These are phyloP conservation scores for Eucalyptus marginata DNA, from an alignment of 345 rosid species.

Conservation along the genomic window DNA sequence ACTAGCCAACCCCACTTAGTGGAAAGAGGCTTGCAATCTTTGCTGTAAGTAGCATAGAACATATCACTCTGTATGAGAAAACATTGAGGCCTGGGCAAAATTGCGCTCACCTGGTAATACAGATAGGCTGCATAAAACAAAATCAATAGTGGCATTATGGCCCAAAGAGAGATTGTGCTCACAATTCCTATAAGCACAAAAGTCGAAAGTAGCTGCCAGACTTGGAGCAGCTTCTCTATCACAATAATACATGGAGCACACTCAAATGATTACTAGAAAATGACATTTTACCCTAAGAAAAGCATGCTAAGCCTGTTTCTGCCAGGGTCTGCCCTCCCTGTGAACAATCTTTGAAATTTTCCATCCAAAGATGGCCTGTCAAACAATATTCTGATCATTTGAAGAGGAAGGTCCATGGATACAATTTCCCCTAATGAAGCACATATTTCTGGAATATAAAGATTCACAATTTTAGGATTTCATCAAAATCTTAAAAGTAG, in stretches of 20 bases:
- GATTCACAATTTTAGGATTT: not conserved
- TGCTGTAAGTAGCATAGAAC: not conserved
- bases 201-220: slow-evolving; percentile 87
- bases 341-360: not conserved
- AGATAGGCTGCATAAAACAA: slow-evolving; percentile 84
- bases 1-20: not conserved
- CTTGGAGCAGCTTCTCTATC: slow-evolving; percentile 19
- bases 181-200: slow-evolving; percentile 80
- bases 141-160: slow-evolving; percentile 80
- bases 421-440: not conserved
- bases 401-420: not conserved
- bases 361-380: not conserved
- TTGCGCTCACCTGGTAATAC: slow-evolving; percentile 72
- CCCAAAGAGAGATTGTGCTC: slow-evolving; percentile 91
- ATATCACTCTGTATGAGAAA: not conserved
- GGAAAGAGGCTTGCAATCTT: not conserved
- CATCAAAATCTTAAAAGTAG: not conserved
- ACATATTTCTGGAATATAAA: not conserved
- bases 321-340: not conserved
- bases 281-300: not conserved
- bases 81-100: not conserved
- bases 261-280: not conserved
- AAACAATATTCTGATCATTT: not conserved
- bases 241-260: not conserved
- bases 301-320: not conserved